Evolutionary conservation across 2,329 filamentous ascomycete species (phyloP), one percentile per base, ranked within the genome.

Genomic region (Neofusicoccum parvum): DNA sequence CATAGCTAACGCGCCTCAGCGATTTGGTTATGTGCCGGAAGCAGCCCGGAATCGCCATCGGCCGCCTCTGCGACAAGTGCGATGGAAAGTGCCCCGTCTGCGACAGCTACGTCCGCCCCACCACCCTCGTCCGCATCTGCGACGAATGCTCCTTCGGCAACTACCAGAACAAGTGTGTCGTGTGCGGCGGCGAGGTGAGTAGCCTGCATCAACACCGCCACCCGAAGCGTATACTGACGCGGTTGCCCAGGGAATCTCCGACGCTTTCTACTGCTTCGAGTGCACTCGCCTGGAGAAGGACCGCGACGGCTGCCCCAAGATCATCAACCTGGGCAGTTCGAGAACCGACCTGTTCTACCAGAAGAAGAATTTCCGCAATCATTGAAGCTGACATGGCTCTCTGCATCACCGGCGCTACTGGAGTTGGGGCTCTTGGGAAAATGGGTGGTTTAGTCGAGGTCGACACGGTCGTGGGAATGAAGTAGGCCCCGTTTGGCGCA

Each of bases 1-100:
- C 54, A 11, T 60, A 59, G 45, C 69, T 72, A 68, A 76, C 73
- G 58, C 46, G 43, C 27, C 58, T 60, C 76, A 92, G 90, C 80
- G 95, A 99, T 85, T 90, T 99, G 72, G 95, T 99, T 74, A 98
- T 98, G 94, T 99, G 95, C 87, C 94, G 94, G 83, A 99, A 99
- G 84, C 94, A 97, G 80, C 86, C 94, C 67, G 95, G 95, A 81
- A 97, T 98, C 78, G 92, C 94, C 74, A 97, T 99, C 86, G 95
- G 95, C 78, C 94, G 95, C 65, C 92, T 99, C 77, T 99, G 95
- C 86, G 95, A 99, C 84, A 99, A 99, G 83, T 99, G 95, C 85
- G 95, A 99, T 83, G 95, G 95, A 80, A 99, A 99, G 84, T 99
- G 95, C 76, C 95, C 95, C 70, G 94, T 99, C 68, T 99, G 95